Evolutionary conservation across 2,329 filamentous ascomycete genomes (phyloP).

Genomic region (Chaetomiaceae sp.): DNA sequence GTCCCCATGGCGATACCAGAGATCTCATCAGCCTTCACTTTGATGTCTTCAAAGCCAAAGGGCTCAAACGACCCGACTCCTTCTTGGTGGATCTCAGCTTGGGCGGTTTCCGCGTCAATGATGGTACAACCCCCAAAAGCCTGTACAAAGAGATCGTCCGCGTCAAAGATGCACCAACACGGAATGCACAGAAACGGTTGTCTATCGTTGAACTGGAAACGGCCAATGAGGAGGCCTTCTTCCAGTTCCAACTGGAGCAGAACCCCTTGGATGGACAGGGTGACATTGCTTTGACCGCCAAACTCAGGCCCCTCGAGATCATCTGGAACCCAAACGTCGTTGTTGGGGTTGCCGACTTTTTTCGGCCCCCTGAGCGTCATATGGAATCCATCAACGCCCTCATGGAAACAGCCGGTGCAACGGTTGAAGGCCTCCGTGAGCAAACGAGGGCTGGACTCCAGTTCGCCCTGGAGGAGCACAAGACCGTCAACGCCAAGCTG

Average conservation of each 20-base stretch:
- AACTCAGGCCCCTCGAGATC: constrained; percentile 91
- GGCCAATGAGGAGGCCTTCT: constrained; percentile 67
- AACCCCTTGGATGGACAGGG: constrained; percentile 91
- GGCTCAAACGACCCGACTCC: constrained; percentile 85
- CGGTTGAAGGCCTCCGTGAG: constrained; percentile 88
- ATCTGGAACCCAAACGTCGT: constrained; percentile 96
- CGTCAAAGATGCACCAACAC: constrained; percentile 77
- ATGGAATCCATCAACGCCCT: constrained; percentile 98
- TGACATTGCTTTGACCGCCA: constrained; percentile 84
- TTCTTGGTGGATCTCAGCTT: constrained; percentile 84
- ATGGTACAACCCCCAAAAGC: constrained; percentile 88
- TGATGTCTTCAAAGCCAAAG: constrained; percentile 88
- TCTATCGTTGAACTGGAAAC: constrained; percentile 52
- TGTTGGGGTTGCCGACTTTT: constrained; percentile 88
- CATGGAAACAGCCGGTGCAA: constrained; percentile 92
- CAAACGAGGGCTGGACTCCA: constrained; percentile 94
- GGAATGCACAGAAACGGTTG: constrained; percentile 43
- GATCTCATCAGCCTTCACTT: constrained; percentile 91
- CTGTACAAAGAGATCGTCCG: constrained; percentile 92
- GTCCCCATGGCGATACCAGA: constrained; percentile 68
- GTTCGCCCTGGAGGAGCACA: constrained; percentile 95
- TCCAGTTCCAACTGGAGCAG: constrained; percentile 87
- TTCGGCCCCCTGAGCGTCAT: constrained; percentile 90
- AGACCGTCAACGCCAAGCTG: constrained; percentile 92
- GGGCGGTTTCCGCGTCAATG: constrained; percentile 88